Evolutionary conservation across 495 filamentous ascomycete species (phyloP).

Genomic region (Lentithecium fluviatile): DNA sequence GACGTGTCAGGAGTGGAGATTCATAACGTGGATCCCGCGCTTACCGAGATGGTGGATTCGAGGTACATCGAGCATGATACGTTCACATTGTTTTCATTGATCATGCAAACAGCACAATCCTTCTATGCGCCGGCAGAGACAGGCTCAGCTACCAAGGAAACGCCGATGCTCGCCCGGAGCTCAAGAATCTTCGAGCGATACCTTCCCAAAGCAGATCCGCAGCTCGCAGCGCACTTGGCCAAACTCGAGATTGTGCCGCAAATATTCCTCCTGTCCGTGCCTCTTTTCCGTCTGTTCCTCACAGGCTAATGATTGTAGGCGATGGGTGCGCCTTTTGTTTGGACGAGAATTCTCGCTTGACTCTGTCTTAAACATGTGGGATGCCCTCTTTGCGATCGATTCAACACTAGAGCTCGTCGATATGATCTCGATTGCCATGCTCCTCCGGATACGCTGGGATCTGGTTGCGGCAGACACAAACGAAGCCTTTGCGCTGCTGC

Average conservation of each 20-base stretch:
- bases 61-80: slow-evolving; percentile 84
- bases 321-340: slow-evolving; percentile 93
- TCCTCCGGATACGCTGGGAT: slow-evolving; percentile 88
- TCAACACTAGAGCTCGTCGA: slow-evolving; percentile 79
- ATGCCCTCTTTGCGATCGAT: slow-evolving; percentile 86
- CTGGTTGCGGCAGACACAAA: slow-evolving; percentile 84
- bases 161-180: slow-evolving; percentile 82
- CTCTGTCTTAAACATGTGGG: slow-evolving; percentile 81
- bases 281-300: background rate
- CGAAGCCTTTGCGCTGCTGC: slow-evolving; percentile 70
- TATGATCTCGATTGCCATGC: slow-evolving; percentile 88
- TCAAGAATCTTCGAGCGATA: slow-evolving; percentile 80
- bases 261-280: slow-evolving; percentile 86
- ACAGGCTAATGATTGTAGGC: slow-evolving; percentile 51
- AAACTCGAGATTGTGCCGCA: slow-evolving; percentile 91
- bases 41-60: slow-evolving; percentile 66
- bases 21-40: slow-evolving; percentile 39
- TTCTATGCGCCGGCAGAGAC: slow-evolving; percentile 73
- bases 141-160: slow-evolving; percentile 48
- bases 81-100: slow-evolving; percentile 75
- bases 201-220: slow-evolving; percentile 73
- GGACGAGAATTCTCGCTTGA: slow-evolving; percentile 90
- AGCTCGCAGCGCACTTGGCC: slow-evolving; percentile 77
- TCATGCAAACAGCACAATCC: slow-evolving; percentile 82
- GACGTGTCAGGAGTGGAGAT: slow-evolving; percentile 40